Base-by-base conservation (phyloP, 148 eudicot genomes). In the Suaeda aralocaspica region DNA sequence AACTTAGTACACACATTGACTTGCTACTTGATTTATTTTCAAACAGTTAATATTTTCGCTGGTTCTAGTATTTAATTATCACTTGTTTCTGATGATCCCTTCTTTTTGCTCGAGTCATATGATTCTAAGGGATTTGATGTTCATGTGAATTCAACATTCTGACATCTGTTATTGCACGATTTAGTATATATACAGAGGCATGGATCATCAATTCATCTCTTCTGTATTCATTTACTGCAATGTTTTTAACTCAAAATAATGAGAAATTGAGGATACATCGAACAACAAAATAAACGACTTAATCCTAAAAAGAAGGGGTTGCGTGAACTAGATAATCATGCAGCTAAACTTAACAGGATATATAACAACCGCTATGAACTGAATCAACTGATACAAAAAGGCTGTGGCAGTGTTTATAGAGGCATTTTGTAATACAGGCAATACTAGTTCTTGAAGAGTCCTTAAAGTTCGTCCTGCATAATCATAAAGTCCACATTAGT, bases 381-480 rank as follows among this genome's bases (percentile, higher is more conserved):
- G n/a, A n/a, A 30, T 4, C 2, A 14, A 12, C 16, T 59, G 31
- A 41, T 26, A 55, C 72, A 69, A 45, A 57, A 41, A 42, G 14
- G 42, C 13, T 2, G 10, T 49, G 4, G 26, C 19, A 44, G 19
- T 61, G 9, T 16, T 58, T 14, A 21, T n/a, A n/a, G 56, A 41
- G 33, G 14, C 22, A 30, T 39, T 36, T 44, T 60, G 51, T 64
- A 51, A 46, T 28, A 24, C 48, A 41, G 45, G 26, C 4, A 14
- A 28, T 59, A 33, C 51, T 66, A 65, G 29, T 52, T 59, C 61
- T 51, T 57, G 58, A 30, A 67, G 10, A 11, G 58, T 22, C 66
- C 60, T 72, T 71, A 86, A 44, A 87, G 83, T 76, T 87, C 91
- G 76, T 87, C 88, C 91, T 87, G 88, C 84, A 84, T 41, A 74